Percentiles rank a stretch among this genome's conserved stretches.
phyloP scores from a whole-genome alignment of 768 basidiomycete genomes.

The Lenzites betulinus region DNA sequence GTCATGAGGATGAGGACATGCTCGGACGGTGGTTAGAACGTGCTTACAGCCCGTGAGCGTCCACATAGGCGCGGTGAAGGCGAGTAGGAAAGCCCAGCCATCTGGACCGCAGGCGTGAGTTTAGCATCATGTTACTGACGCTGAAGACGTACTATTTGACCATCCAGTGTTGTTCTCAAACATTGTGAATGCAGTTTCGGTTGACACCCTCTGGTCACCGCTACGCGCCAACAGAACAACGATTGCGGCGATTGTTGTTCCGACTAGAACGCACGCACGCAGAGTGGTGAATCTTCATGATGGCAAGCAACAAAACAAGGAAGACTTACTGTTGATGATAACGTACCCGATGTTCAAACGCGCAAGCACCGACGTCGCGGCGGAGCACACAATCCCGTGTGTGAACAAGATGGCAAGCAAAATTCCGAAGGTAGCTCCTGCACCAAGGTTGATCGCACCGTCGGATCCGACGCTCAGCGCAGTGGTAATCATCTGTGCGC shows the following conservation, averaged over 20 bases:
- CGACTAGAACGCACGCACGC: slow-evolving; percentile 38
- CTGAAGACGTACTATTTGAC: slow-evolving; percentile 50
- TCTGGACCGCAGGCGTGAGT: slow-evolving; percentile 37
- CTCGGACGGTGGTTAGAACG: not conserved
- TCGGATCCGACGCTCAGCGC: slow-evolving; percentile 64
- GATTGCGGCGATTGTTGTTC: slow-evolving; percentile 65
- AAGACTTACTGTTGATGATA: slow-evolving; percentile 55
- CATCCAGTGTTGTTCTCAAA: slow-evolving; percentile 76
- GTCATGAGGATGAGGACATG: slow-evolving; percentile 2
- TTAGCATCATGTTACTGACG: not conserved
- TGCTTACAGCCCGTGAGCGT: slow-evolving; percentile 72
- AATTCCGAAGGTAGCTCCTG: slow-evolving; percentile 69
- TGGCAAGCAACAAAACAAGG: not conserved
- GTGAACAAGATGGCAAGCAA: slow-evolving; percentile 61
- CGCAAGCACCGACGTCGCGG: slow-evolving; percentile 64
- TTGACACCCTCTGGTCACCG: slow-evolving; percentile 57
- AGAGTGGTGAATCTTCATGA: not conserved
- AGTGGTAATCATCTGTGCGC: slow-evolving; percentile 78
- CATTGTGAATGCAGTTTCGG: slow-evolving; percentile 65
- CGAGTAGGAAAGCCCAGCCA: slow-evolving; percentile 72
- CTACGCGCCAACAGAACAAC: slow-evolving; percentile 59
- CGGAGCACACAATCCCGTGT: slow-evolving; percentile 74
- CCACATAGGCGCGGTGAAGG: slow-evolving; percentile 81
- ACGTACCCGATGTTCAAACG: slow-evolving; percentile 73
- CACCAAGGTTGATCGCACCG: slow-evolving; percentile 50